Percentiles rank a stretch among this genome's conserved stretches.
Evolutionary conservation across 148 eudicot species (phyloP).

Genomic region (Arbutus unedo): DNA sequence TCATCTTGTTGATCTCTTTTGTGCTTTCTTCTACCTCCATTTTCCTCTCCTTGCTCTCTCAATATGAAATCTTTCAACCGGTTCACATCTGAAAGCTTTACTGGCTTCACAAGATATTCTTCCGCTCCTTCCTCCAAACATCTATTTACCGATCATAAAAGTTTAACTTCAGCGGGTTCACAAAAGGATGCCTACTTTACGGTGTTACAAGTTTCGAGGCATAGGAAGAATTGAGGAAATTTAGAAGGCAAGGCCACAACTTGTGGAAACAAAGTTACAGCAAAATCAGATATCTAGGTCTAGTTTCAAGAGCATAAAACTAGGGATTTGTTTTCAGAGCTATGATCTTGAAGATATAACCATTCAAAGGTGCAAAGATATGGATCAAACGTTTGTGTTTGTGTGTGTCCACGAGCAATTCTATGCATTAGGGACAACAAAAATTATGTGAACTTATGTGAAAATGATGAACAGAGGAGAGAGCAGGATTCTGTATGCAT

Average conservation of each 20-base stretch:
- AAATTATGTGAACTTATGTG: not conserved
- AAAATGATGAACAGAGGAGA: not conserved
- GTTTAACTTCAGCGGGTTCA: not conserved
- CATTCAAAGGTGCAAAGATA: not conserved
- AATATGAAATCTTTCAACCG: slow-evolving; percentile 50
- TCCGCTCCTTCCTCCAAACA: slow-evolving; percentile 87
- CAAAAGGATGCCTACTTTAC: not conserved
- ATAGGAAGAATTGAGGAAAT: not conserved
- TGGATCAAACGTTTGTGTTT: not conserved
- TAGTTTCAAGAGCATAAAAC: not conserved
- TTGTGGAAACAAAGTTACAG: not conserved
- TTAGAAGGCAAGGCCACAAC: not conserved
- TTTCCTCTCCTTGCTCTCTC: slow-evolving; percentile 26
- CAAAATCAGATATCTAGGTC: not conserved
- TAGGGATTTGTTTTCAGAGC: not conserved
- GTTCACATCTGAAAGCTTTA: slow-evolving; percentile 67
- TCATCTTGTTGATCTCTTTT: slow-evolving; percentile 39
- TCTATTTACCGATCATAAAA: slow-evolving; percentile 23
- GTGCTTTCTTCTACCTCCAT: not conserved
- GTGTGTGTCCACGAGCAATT: not conserved
- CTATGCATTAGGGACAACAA: not conserved
- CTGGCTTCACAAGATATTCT: slow-evolving; percentile 73
- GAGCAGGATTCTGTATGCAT: not conserved
- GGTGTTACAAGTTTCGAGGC: not conserved
- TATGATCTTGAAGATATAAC: not conserved